Evolutionary conservation across 371 early-diverging fungal genomes (phyloP).

Genomic region (Zancudomyces culisetae): DNA sequence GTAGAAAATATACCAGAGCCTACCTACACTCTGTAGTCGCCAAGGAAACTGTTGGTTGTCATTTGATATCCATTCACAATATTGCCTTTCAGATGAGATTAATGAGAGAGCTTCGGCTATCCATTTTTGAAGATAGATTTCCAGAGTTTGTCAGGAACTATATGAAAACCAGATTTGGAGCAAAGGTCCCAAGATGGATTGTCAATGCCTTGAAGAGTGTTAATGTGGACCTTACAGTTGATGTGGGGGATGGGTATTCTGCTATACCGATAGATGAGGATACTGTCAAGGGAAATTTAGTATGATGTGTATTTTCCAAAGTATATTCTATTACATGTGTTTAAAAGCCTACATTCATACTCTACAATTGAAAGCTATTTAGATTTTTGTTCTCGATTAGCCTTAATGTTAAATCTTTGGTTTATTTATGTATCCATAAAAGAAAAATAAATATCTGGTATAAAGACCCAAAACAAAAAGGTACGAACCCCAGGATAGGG

Average conservation of each 20-base stretch:
- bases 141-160: conserved; percentile 63
- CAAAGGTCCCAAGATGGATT: conserved; percentile 71
- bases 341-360: too few species aligned
- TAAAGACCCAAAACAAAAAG: too few species aligned
- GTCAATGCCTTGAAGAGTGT: conserved; percentile 62
- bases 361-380: too few species aligned
- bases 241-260: conserved; percentile 11
- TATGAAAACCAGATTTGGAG: conserved; percentile 46
- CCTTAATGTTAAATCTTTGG: too few species aligned
- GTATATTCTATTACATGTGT: too few species aligned
- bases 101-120: conserved; percentile 59
- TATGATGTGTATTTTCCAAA: too few species aligned
- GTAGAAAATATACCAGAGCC: conserved; percentile 62
- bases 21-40: conserved; percentile 54
- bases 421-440: too few species aligned
- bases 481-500: too few species aligned
- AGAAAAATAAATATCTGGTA: too few species aligned
- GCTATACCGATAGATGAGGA: conserved; percentile 12
- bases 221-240: conserved; percentile 36
- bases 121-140: conserved; percentile 55
- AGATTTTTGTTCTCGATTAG: too few species aligned
- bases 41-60: conserved; percentile 81
- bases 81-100: conserved; percentile 76
- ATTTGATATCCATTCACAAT: conserved; percentile 77
- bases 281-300: conserved; percentile 8